Conservation (phyloP, 495 filamentous ascomycete genomes). For the Aspergillus indologenus region DNA sequence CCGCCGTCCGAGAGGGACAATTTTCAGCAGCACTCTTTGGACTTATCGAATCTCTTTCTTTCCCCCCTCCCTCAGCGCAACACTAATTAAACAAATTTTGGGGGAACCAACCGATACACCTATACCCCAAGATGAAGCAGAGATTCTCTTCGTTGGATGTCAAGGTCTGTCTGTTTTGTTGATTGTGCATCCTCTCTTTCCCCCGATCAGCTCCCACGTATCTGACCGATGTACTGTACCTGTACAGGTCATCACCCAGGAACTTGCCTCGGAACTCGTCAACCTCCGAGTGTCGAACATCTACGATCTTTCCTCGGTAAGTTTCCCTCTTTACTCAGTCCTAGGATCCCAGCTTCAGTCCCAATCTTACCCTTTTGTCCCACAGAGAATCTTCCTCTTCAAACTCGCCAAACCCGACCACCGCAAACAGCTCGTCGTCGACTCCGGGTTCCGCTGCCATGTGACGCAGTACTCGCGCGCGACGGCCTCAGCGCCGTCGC, state of each 20-base stretch:
- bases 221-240: too few species aligned
- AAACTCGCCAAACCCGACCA: slow-evolving; percentile 84
- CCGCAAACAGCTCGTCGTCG: slow-evolving; percentile 84
- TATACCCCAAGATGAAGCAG: slow-evolving; percentile 76
- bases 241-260: slow-evolving; percentile 80
- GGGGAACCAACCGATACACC: not conserved
- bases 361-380: not conserved
- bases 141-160: slow-evolving; percentile 93
- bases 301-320: slow-evolving; percentile 85
- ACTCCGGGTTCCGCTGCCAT: slow-evolving; percentile 95
- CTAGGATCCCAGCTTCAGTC: not conserved
- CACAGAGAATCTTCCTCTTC: slow-evolving; percentile 83
- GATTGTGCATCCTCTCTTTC: not conserved
- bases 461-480: slow-evolving; percentile 83
- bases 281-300: slow-evolving; percentile 84
- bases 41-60: slow-evolving; percentile 30
- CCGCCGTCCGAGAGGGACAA: not conserved
- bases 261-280: slow-evolving; percentile 73
- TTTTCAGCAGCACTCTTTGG: slow-evolving; percentile 1
- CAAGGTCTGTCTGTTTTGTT: slow-evolving; percentile 49
- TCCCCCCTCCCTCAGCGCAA: slow-evolving; percentile 9
- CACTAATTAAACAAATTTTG: not conserved
- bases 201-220: not conserved
- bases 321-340: slow-evolving; percentile 10
- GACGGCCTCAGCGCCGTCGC: slow-evolving; percentile 75